These are phyloP conservation scores for Neonectria coccinea DNA, from an alignment of 2,329 filamentous ascomycete genomes.

Conservation along the genomic window DNA sequence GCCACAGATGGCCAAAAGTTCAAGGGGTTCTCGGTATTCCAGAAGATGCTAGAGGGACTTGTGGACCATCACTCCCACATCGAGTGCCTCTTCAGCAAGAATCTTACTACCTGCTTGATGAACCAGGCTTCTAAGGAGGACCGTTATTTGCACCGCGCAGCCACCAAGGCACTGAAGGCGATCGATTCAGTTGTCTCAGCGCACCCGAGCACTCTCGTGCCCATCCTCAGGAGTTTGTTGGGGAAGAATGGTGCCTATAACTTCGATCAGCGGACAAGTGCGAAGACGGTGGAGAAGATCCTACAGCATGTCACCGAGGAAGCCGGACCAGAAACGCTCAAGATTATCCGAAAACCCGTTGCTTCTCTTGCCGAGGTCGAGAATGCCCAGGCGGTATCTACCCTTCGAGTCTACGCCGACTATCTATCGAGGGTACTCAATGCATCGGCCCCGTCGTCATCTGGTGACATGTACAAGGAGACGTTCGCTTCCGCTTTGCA, in stretches of 20 bases:
- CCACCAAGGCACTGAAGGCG: conserved; percentile 78
- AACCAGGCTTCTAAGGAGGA: conserved; percentile 85
- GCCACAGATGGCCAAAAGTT: conserved; percentile 92
- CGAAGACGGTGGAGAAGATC: conserved; percentile 84
- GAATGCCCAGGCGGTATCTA: conserved; percentile 45
- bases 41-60: conserved; percentile 73
- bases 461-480: conserved; percentile 46
- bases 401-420: conserved; percentile 63
- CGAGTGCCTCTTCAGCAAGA: conserved; percentile 79
- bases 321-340: conserved; percentile 66
- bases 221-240: conserved; percentile 75
- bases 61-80: conserved; percentile 60
- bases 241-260: conserved; percentile 77
- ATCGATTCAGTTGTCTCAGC: conserved; percentile 74
- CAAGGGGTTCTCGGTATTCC: conserved; percentile 89
- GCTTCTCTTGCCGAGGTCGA: conserved; percentile 44
- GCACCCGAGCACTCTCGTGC: conserved; percentile 68
- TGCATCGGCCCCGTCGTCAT: conserved; percentile 46
- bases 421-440: conserved; percentile 66
- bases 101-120: conserved; percentile 83
- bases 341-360: conserved; percentile 61
- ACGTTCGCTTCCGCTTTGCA: conserved; percentile 58
- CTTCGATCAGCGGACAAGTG: conserved; percentile 88
- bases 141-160: conserved; percentile 82
- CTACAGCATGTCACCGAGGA: conserved; percentile 69